These are phyloP conservation scores for Ogataea nakhonphanomensis DNA, from an alignment of 805 yeast species.

Conservation along the genomic window DNA sequence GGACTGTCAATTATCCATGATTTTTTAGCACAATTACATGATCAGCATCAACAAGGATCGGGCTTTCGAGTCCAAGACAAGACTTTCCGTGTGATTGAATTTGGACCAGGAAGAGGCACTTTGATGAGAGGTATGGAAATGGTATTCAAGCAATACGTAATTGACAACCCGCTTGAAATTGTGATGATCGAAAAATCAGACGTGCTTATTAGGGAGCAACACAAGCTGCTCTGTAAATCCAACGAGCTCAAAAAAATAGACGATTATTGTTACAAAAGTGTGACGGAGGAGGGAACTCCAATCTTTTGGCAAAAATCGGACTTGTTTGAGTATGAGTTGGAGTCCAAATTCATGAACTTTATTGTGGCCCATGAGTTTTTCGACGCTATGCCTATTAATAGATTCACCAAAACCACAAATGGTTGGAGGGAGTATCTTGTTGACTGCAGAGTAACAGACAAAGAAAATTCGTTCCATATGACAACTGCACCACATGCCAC, in stretches of 20 bases:
- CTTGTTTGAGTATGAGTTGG: constrained; percentile 42
- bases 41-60: constrained; percentile 29
- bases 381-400: constrained; percentile 79
- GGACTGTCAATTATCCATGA: constrained; percentile 65
- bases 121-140: constrained; percentile 62
- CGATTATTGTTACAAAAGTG: constrained; percentile 36
- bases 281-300: constrained; percentile 48
- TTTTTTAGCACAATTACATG: constrained; percentile 57
- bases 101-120: constrained; percentile 87
- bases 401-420: constrained; percentile 54
- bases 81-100: constrained; percentile 58
- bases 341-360: constrained; percentile 44
- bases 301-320: constrained; percentile 57
- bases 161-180: constrained; percentile 40
- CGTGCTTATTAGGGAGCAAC: constrained; percentile 57
- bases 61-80: constrained; percentile 23
- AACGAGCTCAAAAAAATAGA: constrained; percentile 21
- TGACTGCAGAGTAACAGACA: constrained; percentile 39
- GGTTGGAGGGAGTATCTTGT: constrained; percentile 83
- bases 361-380: constrained; percentile 82
- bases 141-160: constrained; percentile 41
- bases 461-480: constrained; percentile 44
- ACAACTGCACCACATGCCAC: constrained; percentile 58
- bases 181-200: constrained; percentile 71
- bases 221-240: constrained; percentile 42